Base-by-base conservation (phyloP, 129 eudicot species). In the Lactuca sativa region DNA sequence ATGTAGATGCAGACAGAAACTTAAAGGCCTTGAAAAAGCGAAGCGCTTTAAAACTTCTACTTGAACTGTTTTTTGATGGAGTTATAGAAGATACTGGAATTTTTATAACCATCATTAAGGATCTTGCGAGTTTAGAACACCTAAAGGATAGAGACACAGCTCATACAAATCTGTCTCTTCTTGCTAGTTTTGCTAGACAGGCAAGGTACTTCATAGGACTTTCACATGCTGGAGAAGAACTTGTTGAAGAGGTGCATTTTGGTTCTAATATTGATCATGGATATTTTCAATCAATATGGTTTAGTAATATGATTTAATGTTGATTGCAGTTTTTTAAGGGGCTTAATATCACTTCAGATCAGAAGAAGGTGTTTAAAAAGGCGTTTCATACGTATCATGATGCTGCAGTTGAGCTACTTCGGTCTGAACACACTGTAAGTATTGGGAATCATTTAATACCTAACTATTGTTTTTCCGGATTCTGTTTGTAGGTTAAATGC, bases 151-250 rank as follows among this genome's bases (percentile, higher is more conserved):
- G 95, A 77, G 98, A 93, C 77, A 67, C 95, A 79, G 87, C 95
- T 66, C 98, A 93, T 70, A 89, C 95, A 49, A 93, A 93, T 87
- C 67, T 93, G 74, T 93, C 98, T 38, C 96, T 93, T 73, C 95
- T 93, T 70, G 82, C 98, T 73, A 87, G 95, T 77, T 93, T 93
- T 85, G 96, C 96, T 76, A 85, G 95, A 71, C 98, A 93, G 70
- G 98, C 88, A 58, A 93, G 98, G 77, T 83, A 73, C 84, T 85
- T 93, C 67, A 84, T 93, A 32, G 98, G 98, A 58, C 88, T 93
- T 81, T 86, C 95, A 1, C 78, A 78, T 62, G 59, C 86, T 66
- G 98, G 86, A 34, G 96, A 86, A 73, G 98, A 93, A 70, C 73
- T 80, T 75, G 86, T 79, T 49, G 97, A 89, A 70, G 98, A 93